Evolutionary conservation across 2,329 filamentous ascomycete species (phyloP).

Genomic region (Fusarium albosuccineum): DNA sequence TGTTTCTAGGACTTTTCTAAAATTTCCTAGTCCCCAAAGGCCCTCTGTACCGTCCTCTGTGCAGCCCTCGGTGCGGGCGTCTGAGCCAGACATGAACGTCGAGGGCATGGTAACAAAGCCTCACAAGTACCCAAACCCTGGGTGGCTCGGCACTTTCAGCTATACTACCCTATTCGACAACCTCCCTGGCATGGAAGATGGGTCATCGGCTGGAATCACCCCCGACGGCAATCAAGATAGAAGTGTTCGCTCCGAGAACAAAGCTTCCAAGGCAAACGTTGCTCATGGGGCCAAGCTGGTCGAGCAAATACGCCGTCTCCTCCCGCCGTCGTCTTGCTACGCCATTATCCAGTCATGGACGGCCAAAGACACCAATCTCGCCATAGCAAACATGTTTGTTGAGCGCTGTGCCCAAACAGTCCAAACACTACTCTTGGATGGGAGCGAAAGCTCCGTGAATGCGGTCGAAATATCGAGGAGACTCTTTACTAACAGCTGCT

Average conservation of each 20-base stretch:
- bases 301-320: constrained; percentile 1
- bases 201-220: not conserved
- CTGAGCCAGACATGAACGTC: not conserved
- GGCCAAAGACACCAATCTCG: constrained; percentile 11
- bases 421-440: not conserved
- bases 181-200: constrained; percentile 8
- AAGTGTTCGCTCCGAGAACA: not conserved
- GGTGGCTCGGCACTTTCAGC: constrained; percentile 40
- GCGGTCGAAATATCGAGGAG: constrained; percentile 10
- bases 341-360: constrained; percentile 10
- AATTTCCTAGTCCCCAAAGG: no score
- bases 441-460: not conserved
- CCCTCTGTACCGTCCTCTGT: not conserved
- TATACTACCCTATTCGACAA: constrained; percentile 34
- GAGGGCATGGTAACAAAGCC: not conserved
- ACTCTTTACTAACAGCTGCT: constrained; percentile 21
- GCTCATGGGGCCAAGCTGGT: constrained; percentile 13
- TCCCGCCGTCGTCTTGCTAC: not conserved
- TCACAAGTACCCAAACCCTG: constrained; percentile 40
- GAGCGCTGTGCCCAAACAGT: not conserved
- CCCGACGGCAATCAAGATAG: not conserved
- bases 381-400: constrained; percentile 11
- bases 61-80: not conserved
- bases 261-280: constrained; percentile 1
- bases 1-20: no score